phyloP scores from a whole-genome alignment of 140 eudicot genomes.

The Artemisia princeps region DNA sequence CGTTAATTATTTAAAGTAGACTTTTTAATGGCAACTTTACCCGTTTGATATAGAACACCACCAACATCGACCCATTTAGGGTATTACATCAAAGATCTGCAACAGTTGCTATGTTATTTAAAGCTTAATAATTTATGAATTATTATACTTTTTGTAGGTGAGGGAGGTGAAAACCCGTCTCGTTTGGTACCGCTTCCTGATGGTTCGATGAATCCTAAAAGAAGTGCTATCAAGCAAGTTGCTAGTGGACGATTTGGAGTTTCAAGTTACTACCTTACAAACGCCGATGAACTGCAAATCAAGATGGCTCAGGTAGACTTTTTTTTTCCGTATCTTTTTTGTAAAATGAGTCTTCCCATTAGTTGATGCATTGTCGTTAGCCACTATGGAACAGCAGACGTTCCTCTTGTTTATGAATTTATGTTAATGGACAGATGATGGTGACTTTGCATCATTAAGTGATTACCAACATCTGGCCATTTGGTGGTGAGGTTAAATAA shows the following conservation, averaged over 20 bases:
- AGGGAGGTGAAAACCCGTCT: slow-evolving; percentile 99
- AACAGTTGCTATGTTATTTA: background rate
- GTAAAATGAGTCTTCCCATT: slow-evolving; percentile 2
- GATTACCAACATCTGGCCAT: slow-evolving; percentile 42
- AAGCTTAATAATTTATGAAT: background rate
- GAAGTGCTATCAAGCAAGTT: slow-evolving; percentile 98
- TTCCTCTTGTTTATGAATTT: slow-evolving; percentile 48
- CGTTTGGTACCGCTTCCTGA: slow-evolving; percentile 92
- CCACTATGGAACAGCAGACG: slow-evolving; percentile 38
- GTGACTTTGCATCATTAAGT: slow-evolving; percentile 66
- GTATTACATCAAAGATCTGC: background rate
- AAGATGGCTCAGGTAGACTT: slow-evolving; percentile 92
- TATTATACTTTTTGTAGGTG: slow-evolving; percentile 43
- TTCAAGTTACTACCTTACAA: slow-evolving; percentile 84
- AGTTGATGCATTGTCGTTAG: slow-evolving; percentile 21
- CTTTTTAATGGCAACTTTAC: too few species aligned
- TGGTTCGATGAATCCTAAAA: slow-evolving; percentile 85
- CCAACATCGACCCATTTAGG: too few species aligned
- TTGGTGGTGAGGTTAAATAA: slow-evolving; percentile 48
- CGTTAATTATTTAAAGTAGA: too few species aligned
- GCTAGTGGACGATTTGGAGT: slow-evolving; percentile 99
- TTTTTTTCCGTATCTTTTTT: background rate
- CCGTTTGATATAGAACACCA: too few species aligned
- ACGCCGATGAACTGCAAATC: slow-evolving; percentile 92
- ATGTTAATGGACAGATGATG: slow-evolving; percentile 40